Conservation (phyloP, 768 basidiomycete genomes). For the Baorangia bicolor region DNA sequence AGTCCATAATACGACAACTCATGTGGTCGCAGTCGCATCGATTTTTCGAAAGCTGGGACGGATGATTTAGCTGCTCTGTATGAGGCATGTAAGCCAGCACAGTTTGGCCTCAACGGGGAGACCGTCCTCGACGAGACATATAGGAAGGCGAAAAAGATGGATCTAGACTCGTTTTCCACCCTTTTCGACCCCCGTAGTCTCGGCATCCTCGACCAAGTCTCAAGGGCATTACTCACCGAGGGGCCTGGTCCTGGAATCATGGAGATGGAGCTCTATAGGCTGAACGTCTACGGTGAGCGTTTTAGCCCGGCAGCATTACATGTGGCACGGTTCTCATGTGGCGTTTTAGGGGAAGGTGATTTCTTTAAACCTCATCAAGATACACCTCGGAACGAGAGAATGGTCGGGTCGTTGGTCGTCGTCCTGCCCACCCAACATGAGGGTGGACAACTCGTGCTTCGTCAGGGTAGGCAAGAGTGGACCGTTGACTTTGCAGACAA, state of each 20-base stretch:
- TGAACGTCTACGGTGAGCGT: slow-evolving; percentile 45
- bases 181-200: neutral
- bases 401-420: slow-evolving; percentile 54
- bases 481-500: neutral
- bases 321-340: neutral
- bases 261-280: slow-evolving; percentile 40
- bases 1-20: neutral
- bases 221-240: neutral
- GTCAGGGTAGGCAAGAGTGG: neutral
- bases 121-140: neutral
- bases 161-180: slow-evolving; percentile 32
- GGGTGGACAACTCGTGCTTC: slow-evolving; percentile 5
- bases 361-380: slow-evolving; percentile 6
- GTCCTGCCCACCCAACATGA: slow-evolving; percentile 39
- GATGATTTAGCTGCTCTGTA: neutral
- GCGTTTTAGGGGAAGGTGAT: neutral
- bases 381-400: slow-evolving; percentile 41
- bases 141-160: slow-evolving; percentile 48
- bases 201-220: neutral
- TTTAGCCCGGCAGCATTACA: neutral
- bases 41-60: neutral
- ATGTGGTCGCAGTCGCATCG: neutral
- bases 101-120: neutral
- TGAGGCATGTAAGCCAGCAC: neutral
- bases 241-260: neutral